A percentile compares a stretch with the other conserved stretches of the same genome.
Conservation (phyloP, 768 basidiomycete species). For the Tubosaeta brunneosetosa region DNA sequence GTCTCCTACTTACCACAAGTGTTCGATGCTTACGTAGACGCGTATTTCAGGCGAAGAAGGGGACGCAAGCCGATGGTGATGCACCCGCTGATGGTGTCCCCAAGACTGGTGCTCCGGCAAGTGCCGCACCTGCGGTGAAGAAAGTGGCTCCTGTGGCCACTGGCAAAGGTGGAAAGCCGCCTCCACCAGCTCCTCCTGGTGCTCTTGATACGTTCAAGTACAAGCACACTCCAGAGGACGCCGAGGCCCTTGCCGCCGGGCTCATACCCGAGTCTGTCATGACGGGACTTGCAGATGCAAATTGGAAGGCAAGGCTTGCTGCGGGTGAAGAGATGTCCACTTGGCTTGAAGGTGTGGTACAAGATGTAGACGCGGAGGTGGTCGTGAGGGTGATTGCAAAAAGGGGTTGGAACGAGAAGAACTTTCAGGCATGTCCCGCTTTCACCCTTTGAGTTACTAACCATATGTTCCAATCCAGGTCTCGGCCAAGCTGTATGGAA, state of each 20-base stretch:
- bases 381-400: slow-evolving; percentile 83
- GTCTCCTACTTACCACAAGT: not conserved
- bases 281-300: slow-evolving; percentile 73
- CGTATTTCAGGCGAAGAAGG: slow-evolving; percentile 50
- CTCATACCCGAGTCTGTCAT: slow-evolving; percentile 67
- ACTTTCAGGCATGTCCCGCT: slow-evolving; percentile 72
- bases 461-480: slow-evolving; percentile 49
- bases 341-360: slow-evolving; percentile 73
- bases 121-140: slow-evolving; percentile 35
- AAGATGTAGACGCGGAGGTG: slow-evolving; percentile 79
- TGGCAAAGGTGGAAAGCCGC: slow-evolving; percentile 44
- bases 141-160: slow-evolving; percentile 39
- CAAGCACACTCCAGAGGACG: slow-evolving; percentile 88
- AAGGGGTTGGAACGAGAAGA: slow-evolving; percentile 98
- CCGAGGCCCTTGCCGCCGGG: slow-evolving; percentile 71
- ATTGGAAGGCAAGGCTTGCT: slow-evolving; percentile 90
- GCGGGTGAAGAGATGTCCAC: slow-evolving; percentile 79
- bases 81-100: slow-evolving; percentile 10
- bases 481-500: slow-evolving; percentile 81
- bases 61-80: slow-evolving; percentile 31
- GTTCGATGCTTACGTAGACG: slow-evolving; percentile 1
- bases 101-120: slow-evolving; percentile 25
- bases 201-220: slow-evolving; percentile 84
- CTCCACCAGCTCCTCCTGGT: slow-evolving; percentile 45
- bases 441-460: slow-evolving; percentile 3